A percentile compares a stretch with the other conserved stretches of the same genome.
Evolutionary conservation across 305 asterid genomes (phyloP).

Genomic region (Withania somnifera): DNA sequence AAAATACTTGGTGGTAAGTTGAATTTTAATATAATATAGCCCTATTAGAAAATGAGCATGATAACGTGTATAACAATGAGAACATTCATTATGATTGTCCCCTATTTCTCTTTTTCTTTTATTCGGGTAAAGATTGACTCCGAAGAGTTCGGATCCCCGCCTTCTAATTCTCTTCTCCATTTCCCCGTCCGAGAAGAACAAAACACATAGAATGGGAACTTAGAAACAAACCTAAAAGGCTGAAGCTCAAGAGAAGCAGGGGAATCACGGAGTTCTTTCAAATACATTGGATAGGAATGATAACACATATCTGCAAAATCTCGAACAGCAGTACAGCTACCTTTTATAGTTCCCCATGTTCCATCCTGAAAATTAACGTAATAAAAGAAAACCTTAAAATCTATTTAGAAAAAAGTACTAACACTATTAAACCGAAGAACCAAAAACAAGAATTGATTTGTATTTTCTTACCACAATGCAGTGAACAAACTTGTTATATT

Average conservation of each 20-base stretch:
- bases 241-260: constrained; percentile 40
- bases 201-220: background rate
- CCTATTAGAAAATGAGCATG: background rate
- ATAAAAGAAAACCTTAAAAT: background rate
- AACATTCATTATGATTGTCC: background rate
- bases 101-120: background rate
- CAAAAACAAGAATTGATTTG: background rate
- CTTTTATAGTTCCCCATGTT: constrained; percentile 77
- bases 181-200: background rate
- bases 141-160: too few species aligned
- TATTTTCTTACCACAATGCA: constrained; percentile 72
- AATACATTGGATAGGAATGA: constrained; percentile 58
- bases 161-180: background rate
- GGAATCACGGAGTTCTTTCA: constrained; percentile 57
- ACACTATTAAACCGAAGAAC: background rate
- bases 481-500: constrained; percentile 49
- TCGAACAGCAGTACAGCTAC: constrained; percentile 77
- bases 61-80: background rate
- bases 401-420: too few species aligned
- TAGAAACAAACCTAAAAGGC: constrained; percentile 49
- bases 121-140: background rate
- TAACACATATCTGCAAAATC: constrained; percentile 81
- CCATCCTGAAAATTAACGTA: constrained; percentile 55
- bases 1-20: background rate
- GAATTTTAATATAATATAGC: background rate